Percentiles rank a stretch among this genome's conserved stretches.
Evolutionary conservation across 345 rosid genomes (phyloP).

Genomic region (Syzygium oleosum): DNA sequence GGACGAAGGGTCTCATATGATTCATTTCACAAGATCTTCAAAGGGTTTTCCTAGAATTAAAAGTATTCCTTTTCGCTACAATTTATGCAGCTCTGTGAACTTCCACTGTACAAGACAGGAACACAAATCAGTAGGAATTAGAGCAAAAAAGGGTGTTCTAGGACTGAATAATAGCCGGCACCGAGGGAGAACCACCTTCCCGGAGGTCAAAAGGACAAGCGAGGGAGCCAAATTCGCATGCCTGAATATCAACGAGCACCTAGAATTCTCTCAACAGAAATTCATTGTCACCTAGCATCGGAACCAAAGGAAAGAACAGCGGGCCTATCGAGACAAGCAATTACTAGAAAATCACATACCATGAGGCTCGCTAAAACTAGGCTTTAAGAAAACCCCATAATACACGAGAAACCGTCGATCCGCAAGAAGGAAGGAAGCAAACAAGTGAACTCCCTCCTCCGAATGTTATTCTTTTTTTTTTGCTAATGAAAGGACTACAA

Average conservation of each 20-base stretch:
- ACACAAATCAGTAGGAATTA: background rate
- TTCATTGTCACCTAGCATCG: background rate
- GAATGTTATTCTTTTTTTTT: constrained; percentile 17
- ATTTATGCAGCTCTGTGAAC: background rate
- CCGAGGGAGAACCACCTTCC: background rate
- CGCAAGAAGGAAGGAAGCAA: constrained; percentile 10
- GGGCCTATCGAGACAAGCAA: background rate
- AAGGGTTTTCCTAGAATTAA: background rate
- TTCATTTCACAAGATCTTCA: background rate
- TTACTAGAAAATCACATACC: background rate
- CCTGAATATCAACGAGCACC: background rate
- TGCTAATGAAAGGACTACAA: constrained; percentile 36
- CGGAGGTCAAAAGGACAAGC: background rate
- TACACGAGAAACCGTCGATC: background rate
- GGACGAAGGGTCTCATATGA: background rate
- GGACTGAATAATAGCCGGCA: background rate
- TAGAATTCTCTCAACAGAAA: background rate
- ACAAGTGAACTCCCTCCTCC: constrained; percentile 37
- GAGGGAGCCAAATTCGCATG: background rate
- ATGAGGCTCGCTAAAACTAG: background rate
- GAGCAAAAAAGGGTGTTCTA: background rate
- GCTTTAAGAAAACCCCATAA: background rate
- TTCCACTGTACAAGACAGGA: background rate
- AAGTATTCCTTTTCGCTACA: background rate
- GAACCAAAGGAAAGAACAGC: background rate